Conservation (phyloP, 1,139 yeast genomes). For the Yamadazyma membranifaciens region DNA sequence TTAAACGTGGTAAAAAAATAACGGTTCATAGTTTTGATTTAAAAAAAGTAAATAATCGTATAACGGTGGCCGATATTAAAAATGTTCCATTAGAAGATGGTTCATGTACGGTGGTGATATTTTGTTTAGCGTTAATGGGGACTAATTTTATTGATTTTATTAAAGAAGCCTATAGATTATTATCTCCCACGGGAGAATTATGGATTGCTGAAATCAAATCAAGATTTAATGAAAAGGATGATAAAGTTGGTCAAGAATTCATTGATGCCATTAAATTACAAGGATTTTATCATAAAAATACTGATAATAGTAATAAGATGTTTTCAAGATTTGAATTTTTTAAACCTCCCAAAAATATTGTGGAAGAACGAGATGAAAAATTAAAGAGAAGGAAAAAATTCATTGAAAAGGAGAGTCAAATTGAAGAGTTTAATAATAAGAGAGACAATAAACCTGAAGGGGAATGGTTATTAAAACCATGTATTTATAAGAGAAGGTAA, state of each 20-base stretch:
- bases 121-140: constrained; percentile 95
- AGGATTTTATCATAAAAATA: constrained; percentile 85
- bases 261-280: constrained; percentile 69
- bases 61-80: constrained; percentile 93
- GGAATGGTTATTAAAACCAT: constrained; percentile 88
- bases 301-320: constrained; percentile 90
- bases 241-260: constrained; percentile 66
- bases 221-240: constrained; percentile 61
- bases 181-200: constrained; percentile 88
- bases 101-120: constrained; percentile 80
- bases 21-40: constrained; percentile 87
- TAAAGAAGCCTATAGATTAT: constrained; percentile 81
- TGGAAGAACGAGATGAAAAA: constrained; percentile 64
- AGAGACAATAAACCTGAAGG: constrained; percentile 70
- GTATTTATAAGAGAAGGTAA: constrained; percentile 88
- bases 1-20: constrained; percentile 41
- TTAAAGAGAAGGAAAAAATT: constrained; percentile 66
- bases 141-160: constrained; percentile 91
- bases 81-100: constrained; percentile 80
- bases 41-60: constrained; percentile 79
- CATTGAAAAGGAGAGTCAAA: constrained; percentile 65
- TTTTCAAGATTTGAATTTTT: constrained; percentile 91
- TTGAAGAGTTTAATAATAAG: constrained; percentile 54
- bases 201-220: constrained; percentile 99
- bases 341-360: constrained; percentile 73